These are phyloP conservation scores for Malbranchea cinnamomea DNA, from an alignment of 2,329 filamentous ascomycete genomes.

Conservation along the genomic window DNA sequence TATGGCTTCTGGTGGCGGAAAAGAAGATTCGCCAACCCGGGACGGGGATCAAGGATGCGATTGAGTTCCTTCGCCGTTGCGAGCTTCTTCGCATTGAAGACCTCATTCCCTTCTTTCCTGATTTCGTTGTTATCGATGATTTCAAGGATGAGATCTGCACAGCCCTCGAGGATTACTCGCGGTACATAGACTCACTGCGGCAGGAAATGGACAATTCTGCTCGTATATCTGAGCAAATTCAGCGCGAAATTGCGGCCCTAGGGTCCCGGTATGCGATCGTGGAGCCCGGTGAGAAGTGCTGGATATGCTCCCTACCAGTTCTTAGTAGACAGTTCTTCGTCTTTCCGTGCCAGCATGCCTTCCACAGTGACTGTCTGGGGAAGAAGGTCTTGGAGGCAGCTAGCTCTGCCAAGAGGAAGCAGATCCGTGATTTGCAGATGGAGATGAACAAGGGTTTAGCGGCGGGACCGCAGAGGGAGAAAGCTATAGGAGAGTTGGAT, in stretches of 20 bases:
- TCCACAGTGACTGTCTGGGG: constrained; percentile 88
- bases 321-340: constrained; percentile 92
- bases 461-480: constrained; percentile 52
- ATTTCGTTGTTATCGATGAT: constrained; percentile 96
- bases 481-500: constrained; percentile 76
- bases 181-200: constrained; percentile 75
- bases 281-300: constrained; percentile 88
- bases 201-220: constrained; percentile 93
- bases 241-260: constrained; percentile 69
- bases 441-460: constrained; percentile 66
- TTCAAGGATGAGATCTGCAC: constrained; percentile 97
- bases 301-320: constrained; percentile 70
- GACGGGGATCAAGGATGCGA: constrained; percentile 79
- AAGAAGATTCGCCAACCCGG: constrained; percentile 74
- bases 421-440: constrained; percentile 73
- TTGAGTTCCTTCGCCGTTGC: constrained; percentile 83
- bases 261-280: constrained; percentile 91
- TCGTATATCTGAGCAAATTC: constrained; percentile 78
- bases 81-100: constrained; percentile 91
- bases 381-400: constrained; percentile 71
- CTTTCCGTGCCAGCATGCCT: constrained; percentile 95
- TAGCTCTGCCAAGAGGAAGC: constrained; percentile 57
- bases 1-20: constrained; percentile 90
- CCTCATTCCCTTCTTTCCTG: constrained; percentile 93
- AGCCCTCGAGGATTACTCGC: constrained; percentile 83